phyloP scores from a whole-genome alignment of 2,329 filamentous ascomycete genomes.

The Cryoendolithus antarcticus region DNA sequence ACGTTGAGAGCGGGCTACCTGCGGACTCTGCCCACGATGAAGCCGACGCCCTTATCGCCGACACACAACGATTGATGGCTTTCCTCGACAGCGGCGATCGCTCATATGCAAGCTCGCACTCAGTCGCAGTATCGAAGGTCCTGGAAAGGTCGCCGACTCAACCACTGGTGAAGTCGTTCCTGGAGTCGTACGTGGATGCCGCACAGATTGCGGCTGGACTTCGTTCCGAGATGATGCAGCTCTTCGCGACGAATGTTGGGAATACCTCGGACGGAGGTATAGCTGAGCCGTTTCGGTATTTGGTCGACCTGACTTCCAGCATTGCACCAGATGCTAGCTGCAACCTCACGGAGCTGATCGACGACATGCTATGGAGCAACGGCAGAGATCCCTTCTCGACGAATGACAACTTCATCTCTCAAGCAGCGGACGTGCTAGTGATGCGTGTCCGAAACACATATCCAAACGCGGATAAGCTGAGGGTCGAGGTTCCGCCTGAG shows the following conservation, averaged over 20 bases:
- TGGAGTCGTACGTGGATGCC: slow-evolving; percentile 2
- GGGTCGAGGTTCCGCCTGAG: slow-evolving; percentile 40
- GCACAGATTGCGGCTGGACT: neutral
- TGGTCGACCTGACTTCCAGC: slow-evolving; percentile 10
- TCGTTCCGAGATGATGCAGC: slow-evolving; percentile 5
- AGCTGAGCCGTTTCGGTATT: slow-evolving; percentile 8
- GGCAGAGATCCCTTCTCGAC: slow-evolving; percentile 10
- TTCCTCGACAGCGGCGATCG: slow-evolving; percentile 46
- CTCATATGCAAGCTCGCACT: slow-evolving; percentile 45
- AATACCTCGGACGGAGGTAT: slow-evolving; percentile 14
- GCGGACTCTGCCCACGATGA: slow-evolving; percentile 18
- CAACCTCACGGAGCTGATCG: slow-evolving; percentile 11
- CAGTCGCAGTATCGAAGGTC: slow-evolving; percentile 24
- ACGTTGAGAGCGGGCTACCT: slow-evolving; percentile 17
- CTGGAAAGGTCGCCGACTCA: slow-evolving; percentile 8
- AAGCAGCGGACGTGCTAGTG: slow-evolving; percentile 43
- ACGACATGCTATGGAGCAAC: slow-evolving; percentile 16
- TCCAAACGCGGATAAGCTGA: slow-evolving; percentile 21
- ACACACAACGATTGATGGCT: slow-evolving; percentile 49
- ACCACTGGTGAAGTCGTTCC: slow-evolving; percentile 1
- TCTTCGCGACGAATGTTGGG: slow-evolving; percentile 18
- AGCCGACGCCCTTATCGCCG: slow-evolving; percentile 39
- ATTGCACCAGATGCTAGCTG: slow-evolving; percentile 3
- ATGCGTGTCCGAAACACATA: slow-evolving; percentile 31
- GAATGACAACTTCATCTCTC: slow-evolving; percentile 26